Conservation (phyloP, 2,329 filamentous ascomycete species). For the Ophiostoma sp. region DNA sequence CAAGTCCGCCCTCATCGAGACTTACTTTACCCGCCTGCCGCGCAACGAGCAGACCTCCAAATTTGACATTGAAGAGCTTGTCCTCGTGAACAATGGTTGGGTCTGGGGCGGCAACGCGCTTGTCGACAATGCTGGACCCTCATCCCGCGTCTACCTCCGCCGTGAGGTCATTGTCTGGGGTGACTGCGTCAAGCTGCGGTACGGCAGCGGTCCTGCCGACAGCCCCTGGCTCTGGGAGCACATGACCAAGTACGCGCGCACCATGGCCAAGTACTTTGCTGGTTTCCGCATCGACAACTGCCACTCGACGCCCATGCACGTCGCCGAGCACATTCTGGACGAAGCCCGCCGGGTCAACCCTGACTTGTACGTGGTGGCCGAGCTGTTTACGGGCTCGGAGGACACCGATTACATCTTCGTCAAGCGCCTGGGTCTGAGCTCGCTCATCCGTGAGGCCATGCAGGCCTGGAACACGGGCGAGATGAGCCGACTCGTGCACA, state of each 20-base stretch:
- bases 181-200: conserved; percentile 95
- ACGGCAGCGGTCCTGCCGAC: conserved; percentile 76
- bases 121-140: conserved; percentile 86
- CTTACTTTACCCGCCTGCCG: conserved; percentile 90
- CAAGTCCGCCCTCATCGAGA: conserved; percentile 80
- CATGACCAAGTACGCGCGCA: conserved; percentile 88
- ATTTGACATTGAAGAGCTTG: conserved; percentile 73
- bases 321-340: conserved; percentile 93
- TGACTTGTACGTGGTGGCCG: conserved; percentile 87
- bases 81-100: conserved; percentile 95
- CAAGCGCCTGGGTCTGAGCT: conserved; percentile 85
- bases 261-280: conserved; percentile 92
- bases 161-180: conserved; percentile 98
- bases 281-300: conserved; percentile 98
- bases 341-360: conserved; percentile 86
- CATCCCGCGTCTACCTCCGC: conserved; percentile 89
- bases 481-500: conserved; percentile 87
- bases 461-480: conserved; percentile 96
- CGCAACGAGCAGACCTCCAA: conserved; percentile 71
- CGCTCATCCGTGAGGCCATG: conserved; percentile 95
- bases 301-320: conserved; percentile 91
- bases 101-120: conserved; percentile 97
- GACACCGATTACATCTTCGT: conserved; percentile 96
- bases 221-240: conserved; percentile 94
- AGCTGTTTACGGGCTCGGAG: conserved; percentile 93